These are phyloP conservation scores for Aureobasidium sp. DNA, from an alignment of 2,329 filamentous ascomycete species.

Conservation along the genomic window DNA sequence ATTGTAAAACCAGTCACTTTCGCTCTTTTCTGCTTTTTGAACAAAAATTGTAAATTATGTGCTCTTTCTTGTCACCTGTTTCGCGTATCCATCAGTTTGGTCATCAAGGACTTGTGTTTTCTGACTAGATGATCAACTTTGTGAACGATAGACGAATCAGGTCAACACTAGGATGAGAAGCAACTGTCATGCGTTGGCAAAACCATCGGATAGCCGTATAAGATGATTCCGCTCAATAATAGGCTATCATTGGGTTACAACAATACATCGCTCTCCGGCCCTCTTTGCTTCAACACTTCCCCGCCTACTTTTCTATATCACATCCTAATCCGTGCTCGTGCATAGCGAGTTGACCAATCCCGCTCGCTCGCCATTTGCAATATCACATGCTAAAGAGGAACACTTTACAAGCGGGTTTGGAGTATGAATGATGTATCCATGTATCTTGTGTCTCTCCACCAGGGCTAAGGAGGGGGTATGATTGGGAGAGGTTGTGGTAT, in stretches of 20 bases:
- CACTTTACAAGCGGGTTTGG: not conserved
- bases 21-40: not conserved
- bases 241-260: too few relatives aligned
- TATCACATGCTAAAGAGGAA: not conserved
- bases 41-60: constrained; percentile 1
- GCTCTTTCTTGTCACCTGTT: not conserved
- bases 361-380: not conserved
- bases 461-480: too few relatives aligned
- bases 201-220: too few relatives aligned
- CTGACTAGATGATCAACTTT: not conserved
- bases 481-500: too few relatives aligned
- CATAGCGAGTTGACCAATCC: not conserved
- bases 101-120: not conserved
- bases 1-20: constrained; percentile 8
- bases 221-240: too few relatives aligned
- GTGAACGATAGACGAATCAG: not conserved
- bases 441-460: not conserved
- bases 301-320: not conserved
- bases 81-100: not conserved
- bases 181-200: not conserved
- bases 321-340: not conserved
- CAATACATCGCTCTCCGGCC: too few relatives aligned
- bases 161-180: not conserved
- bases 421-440: not conserved
- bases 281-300: not conserved